Evolutionary conservation across 2,329 filamentous ascomycete genomes (phyloP).

Genomic region (Fusarium sp.): DNA sequence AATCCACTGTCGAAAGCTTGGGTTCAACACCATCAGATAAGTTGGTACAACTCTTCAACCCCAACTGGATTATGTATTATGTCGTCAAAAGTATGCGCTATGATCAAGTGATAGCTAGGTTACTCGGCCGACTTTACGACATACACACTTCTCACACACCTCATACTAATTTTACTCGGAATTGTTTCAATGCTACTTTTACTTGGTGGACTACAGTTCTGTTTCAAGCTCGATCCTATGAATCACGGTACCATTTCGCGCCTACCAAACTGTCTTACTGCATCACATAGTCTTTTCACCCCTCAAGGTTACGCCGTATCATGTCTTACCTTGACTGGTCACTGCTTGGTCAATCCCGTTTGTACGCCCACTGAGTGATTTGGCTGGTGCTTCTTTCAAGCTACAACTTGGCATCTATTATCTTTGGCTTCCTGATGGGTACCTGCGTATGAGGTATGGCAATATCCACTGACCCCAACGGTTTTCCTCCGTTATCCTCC

Average conservation of each 20-base stretch:
- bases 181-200: not conserved
- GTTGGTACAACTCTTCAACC: no score
- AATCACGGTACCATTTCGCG: not conserved
- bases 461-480: slow-evolving; percentile 5
- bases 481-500: not conserved
- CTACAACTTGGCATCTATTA: not conserved
- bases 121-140: no score
- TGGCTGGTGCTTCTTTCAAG: not conserved
- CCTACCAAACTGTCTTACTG: not conserved
- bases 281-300: slow-evolving; percentile 5
- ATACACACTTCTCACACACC: no score
- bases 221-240: not conserved
- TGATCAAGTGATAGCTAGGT: no score
- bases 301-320: slow-evolving; percentile 4
- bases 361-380: slow-evolving; percentile 7
- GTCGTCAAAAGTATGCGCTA: no score
- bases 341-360: slow-evolving; percentile 3
- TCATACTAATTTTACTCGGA: not conserved
- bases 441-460: slow-evolving; percentile 29
- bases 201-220: not conserved
- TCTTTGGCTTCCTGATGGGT: slow-evolving; percentile 4
- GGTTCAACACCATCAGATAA: not conserved
- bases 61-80: no score
- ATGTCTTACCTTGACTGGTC: slow-evolving; percentile 17
- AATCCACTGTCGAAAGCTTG: slow-evolving; percentile 1